phyloP scores from a whole-genome alignment of 148 eudicot species.

The Vaccinium vitisidaea region DNA sequence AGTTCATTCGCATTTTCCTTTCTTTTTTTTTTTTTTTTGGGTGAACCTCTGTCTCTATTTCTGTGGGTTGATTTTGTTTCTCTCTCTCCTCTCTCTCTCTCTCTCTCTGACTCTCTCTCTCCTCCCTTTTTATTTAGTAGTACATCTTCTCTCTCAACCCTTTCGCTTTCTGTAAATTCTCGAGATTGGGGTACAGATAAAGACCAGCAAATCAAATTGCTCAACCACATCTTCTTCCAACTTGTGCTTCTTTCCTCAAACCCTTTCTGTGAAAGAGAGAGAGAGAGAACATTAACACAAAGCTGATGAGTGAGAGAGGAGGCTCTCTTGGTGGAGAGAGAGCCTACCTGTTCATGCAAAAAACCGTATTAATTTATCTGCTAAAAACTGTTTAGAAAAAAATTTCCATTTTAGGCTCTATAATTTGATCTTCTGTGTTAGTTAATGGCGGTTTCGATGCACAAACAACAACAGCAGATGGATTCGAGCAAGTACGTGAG shows the following conservation, averaged over 20 bases:
- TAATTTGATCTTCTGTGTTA: no score
- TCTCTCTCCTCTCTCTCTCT: constrained; percentile 1
- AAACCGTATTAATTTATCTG: neutral
- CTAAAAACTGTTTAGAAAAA: no score
- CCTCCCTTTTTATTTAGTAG: neutral
- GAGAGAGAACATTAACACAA: neutral
- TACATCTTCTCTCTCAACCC: constrained; percentile 11
- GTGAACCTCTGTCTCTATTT: neutral
- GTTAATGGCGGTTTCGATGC: constrained; percentile 34
- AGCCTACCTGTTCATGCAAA: constrained; percentile 30
- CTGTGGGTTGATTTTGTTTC: neutral
- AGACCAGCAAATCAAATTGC: constrained; percentile 24
- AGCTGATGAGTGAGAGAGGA: constrained; percentile 41
- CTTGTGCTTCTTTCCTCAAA: neutral
- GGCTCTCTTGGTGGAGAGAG: constrained; percentile 53
- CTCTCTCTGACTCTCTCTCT: constrained; percentile 13
- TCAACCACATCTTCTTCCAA: neutral
- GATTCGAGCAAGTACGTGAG: constrained; percentile 47
- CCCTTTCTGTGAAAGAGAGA: neutral
- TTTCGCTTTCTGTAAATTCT: constrained; percentile 33
- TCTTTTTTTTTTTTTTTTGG: no score
- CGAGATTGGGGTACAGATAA: constrained; percentile 32
- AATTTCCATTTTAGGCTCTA: no score
- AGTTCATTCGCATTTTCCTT: no score
- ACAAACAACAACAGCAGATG: constrained; percentile 28